Evolutionary conservation across 2,329 filamentous ascomycete genomes (phyloP), one percentile per base, ranked within the genome.

Genomic region (Calonectria hongkongensis): DNA sequence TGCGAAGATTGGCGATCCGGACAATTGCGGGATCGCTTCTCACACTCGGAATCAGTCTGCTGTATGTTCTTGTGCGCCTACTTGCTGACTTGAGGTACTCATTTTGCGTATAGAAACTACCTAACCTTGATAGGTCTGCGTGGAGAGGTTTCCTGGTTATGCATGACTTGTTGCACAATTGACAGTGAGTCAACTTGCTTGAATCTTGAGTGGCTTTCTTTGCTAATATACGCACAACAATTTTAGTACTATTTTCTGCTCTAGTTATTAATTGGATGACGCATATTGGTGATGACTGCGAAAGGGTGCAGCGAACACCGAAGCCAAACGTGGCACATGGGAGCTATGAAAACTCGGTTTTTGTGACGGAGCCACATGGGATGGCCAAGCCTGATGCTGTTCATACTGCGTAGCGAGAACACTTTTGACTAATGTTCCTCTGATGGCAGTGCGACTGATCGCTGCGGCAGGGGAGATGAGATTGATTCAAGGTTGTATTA

Each of bases 151-250:
- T 39, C 54, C 4, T 60, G 54, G 54, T 3, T 60, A 15, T 60
- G 54, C 13, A 60, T 60, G 54, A 41, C 54, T 6, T 60, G 54
- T 36, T 60, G 54, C 36, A 60, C 54, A 9, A 60, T 36, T n/a
- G 54, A 60, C 13, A 60, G 54, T 60, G 15, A 9, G 33, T 60
- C 6, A 18, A 4, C 2, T 41, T 2, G 10, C 36, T 9, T 3
- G 12, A 7, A 2, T 7, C 8, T 58, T 25, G 16, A 13, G 33
- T 33, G 2, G 28, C 3, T n/a, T 16, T 12, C 12, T 4, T n/a
- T 13, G 15, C 30, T 58, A 58, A 58, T n/a, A 36, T 12, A 33
- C 27, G 8, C 15, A 4, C 9, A 3, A 60, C 27, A 41, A 18
- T 2, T 16, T 3, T 6, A 60, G 54, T 60, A 12, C n/a, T 60